phyloP scores from a whole-genome alignment of 1,284 basidiomycete genomes.

The Ustilago shanxiensis region DNA sequence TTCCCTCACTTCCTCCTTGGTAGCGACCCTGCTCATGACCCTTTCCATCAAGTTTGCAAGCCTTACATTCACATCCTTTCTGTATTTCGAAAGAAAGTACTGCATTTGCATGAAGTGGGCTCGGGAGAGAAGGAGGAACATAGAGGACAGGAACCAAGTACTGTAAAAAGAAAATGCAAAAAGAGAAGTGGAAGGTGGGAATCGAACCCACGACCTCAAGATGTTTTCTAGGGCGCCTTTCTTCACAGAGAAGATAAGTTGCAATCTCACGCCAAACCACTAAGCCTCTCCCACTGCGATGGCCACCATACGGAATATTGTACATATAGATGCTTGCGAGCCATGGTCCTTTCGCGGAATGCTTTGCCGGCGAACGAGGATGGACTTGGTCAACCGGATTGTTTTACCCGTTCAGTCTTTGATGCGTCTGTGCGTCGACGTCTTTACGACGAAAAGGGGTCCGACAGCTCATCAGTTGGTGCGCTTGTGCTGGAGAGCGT shows the following conservation, averaged over 20 bases:
- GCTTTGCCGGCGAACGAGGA: too few species aligned
- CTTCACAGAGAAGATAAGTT: constrained; percentile 29
- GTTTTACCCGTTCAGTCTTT: background rate
- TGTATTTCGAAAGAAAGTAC: too few species aligned
- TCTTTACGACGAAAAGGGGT: background rate
- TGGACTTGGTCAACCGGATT: too few species aligned
- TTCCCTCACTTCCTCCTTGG: too few species aligned
- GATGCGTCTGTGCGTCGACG: background rate
- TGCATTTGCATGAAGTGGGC: too few species aligned
- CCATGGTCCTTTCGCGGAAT: too few species aligned
- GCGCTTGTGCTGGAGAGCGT: background rate
- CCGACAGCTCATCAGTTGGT: too few species aligned
- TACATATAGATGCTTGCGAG: too few species aligned
- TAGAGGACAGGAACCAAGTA: background rate
- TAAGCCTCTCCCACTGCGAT: constrained; percentile 57
- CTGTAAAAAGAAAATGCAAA: background rate
- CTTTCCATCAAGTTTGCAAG: too few species aligned
- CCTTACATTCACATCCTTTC: too few species aligned
- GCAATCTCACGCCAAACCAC: constrained; percentile 64
- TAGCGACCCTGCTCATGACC: too few species aligned
- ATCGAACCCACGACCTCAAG: constrained; percentile 62
- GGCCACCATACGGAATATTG: too few species aligned
- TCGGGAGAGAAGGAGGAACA: background rate
- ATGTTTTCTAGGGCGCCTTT: constrained; percentile 31
- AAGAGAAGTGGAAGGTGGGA: constrained; percentile 56